phyloP scores from a whole-genome alignment of 345 rosid genomes.

The Rhodomyrtus tomentosa region DNA sequence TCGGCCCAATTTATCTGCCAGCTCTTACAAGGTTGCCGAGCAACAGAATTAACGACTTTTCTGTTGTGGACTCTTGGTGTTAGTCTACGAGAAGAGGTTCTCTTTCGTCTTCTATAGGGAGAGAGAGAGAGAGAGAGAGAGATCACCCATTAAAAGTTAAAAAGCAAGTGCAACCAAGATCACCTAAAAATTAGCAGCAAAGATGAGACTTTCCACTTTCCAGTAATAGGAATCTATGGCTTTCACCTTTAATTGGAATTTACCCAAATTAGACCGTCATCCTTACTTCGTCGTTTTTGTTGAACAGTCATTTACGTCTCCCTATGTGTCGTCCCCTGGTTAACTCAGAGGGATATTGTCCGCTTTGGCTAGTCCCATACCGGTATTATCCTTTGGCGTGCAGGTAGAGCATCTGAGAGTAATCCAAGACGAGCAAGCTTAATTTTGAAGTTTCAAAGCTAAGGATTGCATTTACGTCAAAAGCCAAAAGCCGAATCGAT shows the following conservation, averaged over 20 bases:
- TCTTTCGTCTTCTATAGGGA: background rate
- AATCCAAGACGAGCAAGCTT: no score
- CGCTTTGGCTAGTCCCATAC: no score
- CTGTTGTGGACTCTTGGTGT: background rate
- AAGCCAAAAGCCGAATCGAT: no score
- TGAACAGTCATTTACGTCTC: no score
- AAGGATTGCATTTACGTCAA: no score
- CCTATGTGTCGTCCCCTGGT: no score
- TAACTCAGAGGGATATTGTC: no score
- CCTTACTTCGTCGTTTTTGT: no score
- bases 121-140: background rate
- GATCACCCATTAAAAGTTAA: background rate
- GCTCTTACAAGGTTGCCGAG: background rate
- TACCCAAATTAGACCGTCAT: background rate
- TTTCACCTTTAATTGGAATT: background rate
- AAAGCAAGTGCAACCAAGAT: background rate
- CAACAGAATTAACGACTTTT: background rate
- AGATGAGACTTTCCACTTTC: background rate
- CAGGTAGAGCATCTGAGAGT: no score
- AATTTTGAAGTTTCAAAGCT: no score
- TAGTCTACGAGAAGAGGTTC: background rate
- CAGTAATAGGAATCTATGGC: background rate
- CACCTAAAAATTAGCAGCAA: background rate
- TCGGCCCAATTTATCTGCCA: background rate
- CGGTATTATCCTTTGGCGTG: no score